Conservation (phyloP, 352 stramenopile genomes). For the Lagenidium giganteum region DNA sequence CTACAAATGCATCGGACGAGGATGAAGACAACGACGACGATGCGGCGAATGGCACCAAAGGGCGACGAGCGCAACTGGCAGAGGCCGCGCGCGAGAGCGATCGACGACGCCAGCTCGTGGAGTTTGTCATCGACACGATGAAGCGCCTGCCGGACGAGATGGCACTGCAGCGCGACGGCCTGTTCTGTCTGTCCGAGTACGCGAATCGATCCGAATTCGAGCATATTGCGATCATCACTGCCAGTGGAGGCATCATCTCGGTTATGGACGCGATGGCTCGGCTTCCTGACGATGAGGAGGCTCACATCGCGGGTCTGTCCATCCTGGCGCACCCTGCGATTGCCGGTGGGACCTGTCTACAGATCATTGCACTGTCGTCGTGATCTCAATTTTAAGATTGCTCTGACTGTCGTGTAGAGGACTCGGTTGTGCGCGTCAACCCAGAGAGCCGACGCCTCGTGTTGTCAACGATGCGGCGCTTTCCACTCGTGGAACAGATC, state of each 20-base stretch:
- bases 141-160: slow-evolving; percentile 24
- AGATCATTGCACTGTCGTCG: too few species aligned
- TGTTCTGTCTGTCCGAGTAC: slow-evolving; percentile 39
- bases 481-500: slow-evolving; percentile 50
- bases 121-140: slow-evolving; percentile 41
- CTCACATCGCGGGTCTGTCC: slow-evolving; percentile 41
- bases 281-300: slow-evolving; percentile 41
- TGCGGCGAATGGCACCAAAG: neutral
- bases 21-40: slow-evolving; percentile 3
- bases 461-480: slow-evolving; percentile 49
- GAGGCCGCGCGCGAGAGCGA: neutral
- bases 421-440: slow-evolving; percentile 39
- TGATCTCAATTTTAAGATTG: neutral
- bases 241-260: slow-evolving; percentile 30
- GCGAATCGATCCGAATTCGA: slow-evolving; percentile 18
- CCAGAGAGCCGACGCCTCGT: slow-evolving; percentile 47
- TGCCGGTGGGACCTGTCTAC: too few species aligned
- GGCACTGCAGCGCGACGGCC: slow-evolving; percentile 38
- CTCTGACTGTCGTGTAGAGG: slow-evolving; percentile 14
- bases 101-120: slow-evolving; percentile 15
- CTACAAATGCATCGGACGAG: neutral
- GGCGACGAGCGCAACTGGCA: neutral
- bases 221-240: slow-evolving; percentile 29
- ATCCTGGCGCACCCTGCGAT: slow-evolving; percentile 52
- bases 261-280: slow-evolving; percentile 43